Conservation (phyloP, 176 grass and related monocot species). For the Avena atlantica region DNA sequence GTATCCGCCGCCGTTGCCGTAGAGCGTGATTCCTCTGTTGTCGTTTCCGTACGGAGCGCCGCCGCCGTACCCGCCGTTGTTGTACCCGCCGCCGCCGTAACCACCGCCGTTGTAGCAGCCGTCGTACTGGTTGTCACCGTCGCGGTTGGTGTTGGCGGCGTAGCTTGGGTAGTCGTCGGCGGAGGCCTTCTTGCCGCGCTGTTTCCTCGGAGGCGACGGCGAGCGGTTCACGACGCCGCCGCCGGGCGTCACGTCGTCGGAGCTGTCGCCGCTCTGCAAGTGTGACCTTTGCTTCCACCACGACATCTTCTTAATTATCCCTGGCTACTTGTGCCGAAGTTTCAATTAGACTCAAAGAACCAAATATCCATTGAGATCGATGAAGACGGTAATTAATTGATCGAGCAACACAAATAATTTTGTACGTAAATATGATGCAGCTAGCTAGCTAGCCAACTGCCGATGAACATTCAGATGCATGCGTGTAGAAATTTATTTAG, state of each 20-base stretch:
- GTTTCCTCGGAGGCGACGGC: conserved; percentile 39
- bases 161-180: not conserved
- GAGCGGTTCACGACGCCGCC: conserved; percentile 24
- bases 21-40: not conserved
- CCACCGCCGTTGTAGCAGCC: too few species aligned
- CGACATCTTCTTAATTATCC: conserved; percentile 26
- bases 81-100: not conserved
- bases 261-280: not conserved
- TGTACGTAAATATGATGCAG: not conserved
- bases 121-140: too few species aligned
- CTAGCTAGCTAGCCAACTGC: not conserved
- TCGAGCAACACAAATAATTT: not conserved
- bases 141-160: not conserved
- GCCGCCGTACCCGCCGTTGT: not conserved
- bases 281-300: conserved; percentile 11
- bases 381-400: not conserved
- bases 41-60: too few species aligned
- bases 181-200: not conserved
- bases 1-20: not conserved
- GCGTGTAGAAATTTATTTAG: conserved; percentile 21
- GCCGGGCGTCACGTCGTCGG: not conserved
- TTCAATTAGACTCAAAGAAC: not conserved
- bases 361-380: not conserved
- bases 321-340: not conserved
- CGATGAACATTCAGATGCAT: not conserved